Percentiles rank a stretch among this genome's conserved stretches.
phyloP scores from a whole-genome alignment of 106 monocot genomes.

The Acanthochlamys bracteata region DNA sequence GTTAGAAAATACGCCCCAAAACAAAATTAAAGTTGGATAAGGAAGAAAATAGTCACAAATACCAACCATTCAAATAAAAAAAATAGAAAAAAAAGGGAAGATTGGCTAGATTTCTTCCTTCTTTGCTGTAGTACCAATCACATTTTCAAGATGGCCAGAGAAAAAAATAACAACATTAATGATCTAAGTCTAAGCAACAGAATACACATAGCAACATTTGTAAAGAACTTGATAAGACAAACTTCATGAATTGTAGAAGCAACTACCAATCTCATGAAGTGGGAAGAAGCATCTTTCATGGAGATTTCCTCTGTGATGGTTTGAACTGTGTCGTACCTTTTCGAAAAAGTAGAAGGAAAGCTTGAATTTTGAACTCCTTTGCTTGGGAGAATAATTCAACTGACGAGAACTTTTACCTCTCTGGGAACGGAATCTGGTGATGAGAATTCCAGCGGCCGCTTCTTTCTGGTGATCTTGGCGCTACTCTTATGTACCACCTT shows the following conservation, averaged over 20 bases:
- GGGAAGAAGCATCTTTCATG: constrained; percentile 10
- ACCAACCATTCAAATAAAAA: no score
- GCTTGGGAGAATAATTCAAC: not conserved
- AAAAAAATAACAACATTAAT: not conserved
- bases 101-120: no score
- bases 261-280: not conserved
- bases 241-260: not conserved
- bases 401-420: constrained; percentile 1
- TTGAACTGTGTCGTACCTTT: constrained; percentile 5
- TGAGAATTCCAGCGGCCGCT: constrained; percentile 15
- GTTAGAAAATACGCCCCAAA: no score
- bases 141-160: not conserved
- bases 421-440: constrained; percentile 17
- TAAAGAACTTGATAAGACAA: not conserved
- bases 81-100: no score
- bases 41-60: no score
- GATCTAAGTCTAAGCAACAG: not conserved
- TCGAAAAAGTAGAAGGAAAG: not conserved
- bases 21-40: no score
- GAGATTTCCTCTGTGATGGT: constrained; percentile 12
- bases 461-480: constrained; percentile 13
- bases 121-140: no score
- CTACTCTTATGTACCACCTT: constrained; percentile 12
- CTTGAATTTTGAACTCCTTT: not conserved
- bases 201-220: not conserved